Evolutionary conservation across 164 flowering plant species (phyloP).

Genomic region (Litsea cubeba): DNA sequence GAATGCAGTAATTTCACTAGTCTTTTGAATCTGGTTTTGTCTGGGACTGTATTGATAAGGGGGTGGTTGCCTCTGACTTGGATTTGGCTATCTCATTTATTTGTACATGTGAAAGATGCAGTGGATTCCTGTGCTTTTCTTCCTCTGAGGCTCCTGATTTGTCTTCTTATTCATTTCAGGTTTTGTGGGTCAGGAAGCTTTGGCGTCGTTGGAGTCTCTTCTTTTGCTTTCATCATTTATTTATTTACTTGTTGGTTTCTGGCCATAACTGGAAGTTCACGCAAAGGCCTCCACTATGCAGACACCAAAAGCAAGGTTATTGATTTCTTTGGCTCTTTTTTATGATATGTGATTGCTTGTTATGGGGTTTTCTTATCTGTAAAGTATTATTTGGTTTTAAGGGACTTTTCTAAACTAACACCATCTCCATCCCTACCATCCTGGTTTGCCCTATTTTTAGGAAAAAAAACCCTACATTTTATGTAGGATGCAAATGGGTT

Average conservation of each 20-base stretch:
- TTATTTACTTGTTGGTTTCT: slow-evolving; percentile 8
- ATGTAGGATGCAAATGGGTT: no score
- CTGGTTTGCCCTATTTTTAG: no score
- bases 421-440: no score
- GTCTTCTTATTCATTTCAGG: slow-evolving; percentile 33
- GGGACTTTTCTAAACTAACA: no score
- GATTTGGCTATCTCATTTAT: slow-evolving; percentile 9
- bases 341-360: not conserved
- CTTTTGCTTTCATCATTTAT: not conserved
- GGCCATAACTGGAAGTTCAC: slow-evolving; percentile 13
- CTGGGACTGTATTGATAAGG: slow-evolving; percentile 7
- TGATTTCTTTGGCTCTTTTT: not conserved
- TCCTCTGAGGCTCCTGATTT: slow-evolving; percentile 22
- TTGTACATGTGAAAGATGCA: slow-evolving; percentile 10
- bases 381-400: not conserved
- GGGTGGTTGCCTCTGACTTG: slow-evolving; percentile 6
- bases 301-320: slow-evolving; percentile 66
- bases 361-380: not conserved
- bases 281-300: slow-evolving; percentile 36
- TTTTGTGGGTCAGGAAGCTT: slow-evolving; percentile 46
- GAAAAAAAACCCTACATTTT: no score
- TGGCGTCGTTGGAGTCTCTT: slow-evolving; percentile 14
- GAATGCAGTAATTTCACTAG: not conserved
- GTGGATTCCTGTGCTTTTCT: slow-evolving; percentile 23
- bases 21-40: not conserved